Evolutionary conservation across 2,329 filamentous ascomycete genomes (phyloP).

Genomic region (Triangularia verruculosa): DNA sequence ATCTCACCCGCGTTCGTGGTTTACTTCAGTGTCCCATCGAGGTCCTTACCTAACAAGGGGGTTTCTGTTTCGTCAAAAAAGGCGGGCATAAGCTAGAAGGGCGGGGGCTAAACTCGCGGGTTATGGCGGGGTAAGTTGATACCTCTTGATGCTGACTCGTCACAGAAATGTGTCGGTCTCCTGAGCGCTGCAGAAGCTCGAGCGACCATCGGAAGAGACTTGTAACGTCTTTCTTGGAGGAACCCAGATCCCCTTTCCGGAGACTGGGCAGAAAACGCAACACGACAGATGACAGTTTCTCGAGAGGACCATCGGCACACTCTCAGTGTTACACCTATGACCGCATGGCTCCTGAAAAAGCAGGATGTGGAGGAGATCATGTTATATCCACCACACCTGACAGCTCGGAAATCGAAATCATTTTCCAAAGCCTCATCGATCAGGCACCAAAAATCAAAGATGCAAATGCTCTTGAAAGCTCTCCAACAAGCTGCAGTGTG

Average conservation of each 20-base stretch:
- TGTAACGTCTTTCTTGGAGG: neutral
- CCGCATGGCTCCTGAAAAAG: neutral
- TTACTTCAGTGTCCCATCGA: neutral
- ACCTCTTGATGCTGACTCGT: neutral
- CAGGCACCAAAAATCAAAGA: conserved; percentile 7
- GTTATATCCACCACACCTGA: neutral
- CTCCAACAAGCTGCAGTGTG: neutral
- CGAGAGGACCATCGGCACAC: neutral
- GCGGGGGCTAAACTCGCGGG: neutral
- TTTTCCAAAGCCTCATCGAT: neutral
- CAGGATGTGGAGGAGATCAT: neutral
- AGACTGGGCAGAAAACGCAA: neutral
- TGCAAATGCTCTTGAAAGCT: neutral
- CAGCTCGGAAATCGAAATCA: neutral
- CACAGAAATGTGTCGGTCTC: conserved; percentile 8
- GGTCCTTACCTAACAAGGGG: neutral
- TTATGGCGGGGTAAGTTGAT: conserved; percentile 1
- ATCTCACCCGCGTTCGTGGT: conserved; percentile 1
- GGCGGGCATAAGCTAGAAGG: neutral
- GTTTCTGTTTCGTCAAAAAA: neutral
- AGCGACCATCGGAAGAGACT: conserved; percentile 7
- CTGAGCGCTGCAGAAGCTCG: conserved; percentile 12
- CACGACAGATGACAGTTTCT: neutral
- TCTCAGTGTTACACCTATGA: neutral
- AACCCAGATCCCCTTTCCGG: neutral